phyloP scores from a whole-genome alignment of 345 rosid genomes.

The Populus alba region DNA sequence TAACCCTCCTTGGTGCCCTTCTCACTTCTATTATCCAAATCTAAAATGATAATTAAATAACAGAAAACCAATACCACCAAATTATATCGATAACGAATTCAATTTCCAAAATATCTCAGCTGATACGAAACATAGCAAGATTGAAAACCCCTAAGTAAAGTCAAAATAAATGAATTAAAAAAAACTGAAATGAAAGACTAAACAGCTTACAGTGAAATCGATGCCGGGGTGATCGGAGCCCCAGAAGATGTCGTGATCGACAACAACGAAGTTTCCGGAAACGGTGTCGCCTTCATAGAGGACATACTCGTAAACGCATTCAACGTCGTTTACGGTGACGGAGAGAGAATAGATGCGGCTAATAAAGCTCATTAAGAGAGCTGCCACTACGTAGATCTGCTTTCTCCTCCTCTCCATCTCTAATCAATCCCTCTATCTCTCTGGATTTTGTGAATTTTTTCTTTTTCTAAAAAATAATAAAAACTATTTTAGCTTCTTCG shows the following conservation, averaged over 20 bases:
- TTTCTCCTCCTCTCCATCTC: slow-evolving; percentile 36
- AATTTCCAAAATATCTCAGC: too few relatives aligned
- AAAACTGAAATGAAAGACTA: neutral
- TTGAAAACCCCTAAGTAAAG: neutral
- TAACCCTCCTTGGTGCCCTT: too few relatives aligned
- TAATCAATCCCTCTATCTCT: slow-evolving; percentile 13
- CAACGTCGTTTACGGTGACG: slow-evolving; percentile 79
- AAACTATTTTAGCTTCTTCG: neutral
- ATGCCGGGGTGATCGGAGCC: slow-evolving; percentile 94
- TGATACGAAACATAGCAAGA: too few relatives aligned
- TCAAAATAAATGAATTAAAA: neutral
- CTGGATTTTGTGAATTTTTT: neutral
- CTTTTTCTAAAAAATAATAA: neutral
- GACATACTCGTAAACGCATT: slow-evolving; percentile 91
- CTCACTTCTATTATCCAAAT: too few relatives aligned
- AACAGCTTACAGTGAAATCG: slow-evolving; percentile 63
- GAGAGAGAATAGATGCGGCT: slow-evolving; percentile 62
- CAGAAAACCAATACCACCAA: too few relatives aligned
- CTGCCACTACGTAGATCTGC: slow-evolving; percentile 30
- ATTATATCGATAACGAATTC: too few relatives aligned
- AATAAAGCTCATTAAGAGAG: slow-evolving; percentile 38
- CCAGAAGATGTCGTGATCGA: slow-evolving; percentile 99
- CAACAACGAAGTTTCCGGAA: slow-evolving; percentile 95
- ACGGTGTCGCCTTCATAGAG: slow-evolving; percentile 87
- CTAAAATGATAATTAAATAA: too few relatives aligned